Percentiles rank a stretch among this genome's conserved stretches.
These are phyloP conservation scores for Trichoderma cornu-damae DNA, from an alignment of 2,329 filamentous ascomycete genomes.

Conservation along the genomic window DNA sequence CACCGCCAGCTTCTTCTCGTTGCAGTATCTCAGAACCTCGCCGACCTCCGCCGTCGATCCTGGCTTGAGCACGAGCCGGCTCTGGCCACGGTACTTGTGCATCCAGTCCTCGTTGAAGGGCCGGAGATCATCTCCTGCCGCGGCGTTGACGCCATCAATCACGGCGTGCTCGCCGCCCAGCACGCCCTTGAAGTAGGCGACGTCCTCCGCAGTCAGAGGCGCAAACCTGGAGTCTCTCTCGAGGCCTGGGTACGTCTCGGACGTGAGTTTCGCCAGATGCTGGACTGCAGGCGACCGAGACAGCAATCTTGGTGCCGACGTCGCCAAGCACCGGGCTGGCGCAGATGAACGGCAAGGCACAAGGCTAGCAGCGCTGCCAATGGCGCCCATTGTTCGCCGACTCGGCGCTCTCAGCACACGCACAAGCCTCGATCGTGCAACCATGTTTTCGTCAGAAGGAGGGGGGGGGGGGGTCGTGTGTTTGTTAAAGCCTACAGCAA, in stretches of 20 bases:
- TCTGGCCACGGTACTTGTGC: slow-evolving; percentile 93
- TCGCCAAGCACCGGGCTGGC: slow-evolving; percentile 26
- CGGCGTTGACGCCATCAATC: slow-evolving; percentile 68
- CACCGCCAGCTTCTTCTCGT: slow-evolving; percentile 83
- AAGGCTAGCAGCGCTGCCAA: slow-evolving; percentile 10
- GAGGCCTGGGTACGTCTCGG: slow-evolving; percentile 78
- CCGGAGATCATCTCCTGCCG: slow-evolving; percentile 67
- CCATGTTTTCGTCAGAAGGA: slow-evolving; percentile 20
- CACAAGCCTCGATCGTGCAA: slow-evolving; percentile 20
- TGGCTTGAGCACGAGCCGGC: slow-evolving; percentile 81
- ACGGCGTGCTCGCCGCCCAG: slow-evolving; percentile 68
- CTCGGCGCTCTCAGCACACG: slow-evolving; percentile 21
- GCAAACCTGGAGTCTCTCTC: slow-evolving; percentile 74
- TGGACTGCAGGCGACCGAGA: slow-evolving; percentile 23
- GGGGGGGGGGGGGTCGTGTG: background rate
- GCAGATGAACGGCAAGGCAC: background rate
- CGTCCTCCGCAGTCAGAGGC: slow-evolving; percentile 69
- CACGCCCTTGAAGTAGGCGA: slow-evolving; percentile 75
- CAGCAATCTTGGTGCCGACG: slow-evolving; percentile 29
- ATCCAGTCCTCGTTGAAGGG: slow-evolving; percentile 98
- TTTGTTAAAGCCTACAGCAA: background rate
- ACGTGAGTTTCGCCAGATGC: slow-evolving; percentile 60
- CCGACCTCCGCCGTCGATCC: slow-evolving; percentile 81
- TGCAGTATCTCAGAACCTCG: slow-evolving; percentile 89
- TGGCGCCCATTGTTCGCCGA: slow-evolving; percentile 3